Conservation (phyloP, 2,329 filamentous ascomycete species). For the Dendryphion nanum region DNA sequence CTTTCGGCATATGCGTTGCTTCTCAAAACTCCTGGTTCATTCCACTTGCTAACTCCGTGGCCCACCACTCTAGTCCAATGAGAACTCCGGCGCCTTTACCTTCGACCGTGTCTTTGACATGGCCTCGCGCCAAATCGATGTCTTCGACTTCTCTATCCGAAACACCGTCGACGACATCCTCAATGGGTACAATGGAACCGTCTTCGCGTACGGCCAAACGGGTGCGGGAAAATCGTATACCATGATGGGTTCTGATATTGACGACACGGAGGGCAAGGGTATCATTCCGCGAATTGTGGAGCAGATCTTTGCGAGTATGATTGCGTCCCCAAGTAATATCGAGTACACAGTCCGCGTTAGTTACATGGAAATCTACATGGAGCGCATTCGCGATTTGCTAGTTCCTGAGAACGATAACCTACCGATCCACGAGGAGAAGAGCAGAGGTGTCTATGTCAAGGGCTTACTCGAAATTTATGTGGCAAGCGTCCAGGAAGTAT, state of each 20-base stretch:
- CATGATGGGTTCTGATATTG: conserved; percentile 97
- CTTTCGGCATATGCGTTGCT: background rate
- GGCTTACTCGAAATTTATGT: conserved; percentile 93
- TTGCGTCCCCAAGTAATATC: conserved; percentile 87
- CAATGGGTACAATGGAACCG: conserved; percentile 98
- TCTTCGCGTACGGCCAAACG: conserved; percentile 98
- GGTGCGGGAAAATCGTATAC: conserved; percentile 98
- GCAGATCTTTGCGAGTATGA: conserved; percentile 94
- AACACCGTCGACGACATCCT: conserved; percentile 96
- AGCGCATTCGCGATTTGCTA: conserved; percentile 90
- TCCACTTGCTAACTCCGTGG: conserved; percentile 13
- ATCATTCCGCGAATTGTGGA: conserved; percentile 96
- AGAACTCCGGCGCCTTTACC: conserved; percentile 78
- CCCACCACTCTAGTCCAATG: conserved; percentile 63
- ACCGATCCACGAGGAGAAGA: conserved; percentile 97
- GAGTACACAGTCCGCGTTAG: conserved; percentile 98
- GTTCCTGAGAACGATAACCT: conserved; percentile 93
- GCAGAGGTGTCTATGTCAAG: conserved; percentile 93
- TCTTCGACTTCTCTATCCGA: conserved; percentile 97
- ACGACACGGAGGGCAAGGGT: conserved; percentile 82
- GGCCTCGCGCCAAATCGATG: conserved; percentile 83
- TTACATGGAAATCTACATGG: conserved; percentile 99
- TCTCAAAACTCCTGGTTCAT: no score
- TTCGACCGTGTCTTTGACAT: conserved; percentile 98
- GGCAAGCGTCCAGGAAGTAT: conserved; percentile 91